phyloP scores from a whole-genome alignment of 2,329 filamentous ascomycete species.

The Penicillium frequentans region DNA sequence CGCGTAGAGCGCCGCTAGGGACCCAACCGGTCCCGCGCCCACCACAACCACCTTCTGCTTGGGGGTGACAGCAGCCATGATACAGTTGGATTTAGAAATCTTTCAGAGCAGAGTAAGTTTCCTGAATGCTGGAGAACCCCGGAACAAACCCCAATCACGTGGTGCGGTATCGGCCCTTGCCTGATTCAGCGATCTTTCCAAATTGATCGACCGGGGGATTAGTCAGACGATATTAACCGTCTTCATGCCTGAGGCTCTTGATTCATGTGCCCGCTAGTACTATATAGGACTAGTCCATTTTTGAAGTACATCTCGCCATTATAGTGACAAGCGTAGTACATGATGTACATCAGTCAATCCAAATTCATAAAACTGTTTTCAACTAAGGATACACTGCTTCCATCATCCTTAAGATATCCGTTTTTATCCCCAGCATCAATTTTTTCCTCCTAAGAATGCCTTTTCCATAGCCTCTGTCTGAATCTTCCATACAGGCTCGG shows the following conservation, averaged over 20 bases:
- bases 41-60: constrained; percentile 76
- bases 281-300: neutral
- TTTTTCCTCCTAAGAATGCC: neutral
- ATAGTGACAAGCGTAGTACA: no score
- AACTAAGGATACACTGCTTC: neutral
- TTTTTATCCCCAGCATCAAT: neutral
- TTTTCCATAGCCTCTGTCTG: neutral
- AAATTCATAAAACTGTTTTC: neutral
- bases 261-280: neutral
- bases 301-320: neutral
- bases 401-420: no score
- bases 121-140: neutral
- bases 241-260: neutral
- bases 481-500: neutral
- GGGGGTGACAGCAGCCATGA: constrained; percentile 14
- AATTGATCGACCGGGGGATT: constrained; percentile 1
- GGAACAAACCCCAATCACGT: constrained; percentile 4
- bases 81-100: neutral
- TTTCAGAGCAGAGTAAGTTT: neutral
- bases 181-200: neutral
- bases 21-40: constrained; percentile 90
- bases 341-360: neutral
- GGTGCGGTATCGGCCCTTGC: constrained; percentile 1
- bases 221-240: neutral
- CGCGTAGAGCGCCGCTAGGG: constrained; percentile 88